Conservation (phyloP, 805 yeast species). For the Kluyveromyces starmeri region DNA sequence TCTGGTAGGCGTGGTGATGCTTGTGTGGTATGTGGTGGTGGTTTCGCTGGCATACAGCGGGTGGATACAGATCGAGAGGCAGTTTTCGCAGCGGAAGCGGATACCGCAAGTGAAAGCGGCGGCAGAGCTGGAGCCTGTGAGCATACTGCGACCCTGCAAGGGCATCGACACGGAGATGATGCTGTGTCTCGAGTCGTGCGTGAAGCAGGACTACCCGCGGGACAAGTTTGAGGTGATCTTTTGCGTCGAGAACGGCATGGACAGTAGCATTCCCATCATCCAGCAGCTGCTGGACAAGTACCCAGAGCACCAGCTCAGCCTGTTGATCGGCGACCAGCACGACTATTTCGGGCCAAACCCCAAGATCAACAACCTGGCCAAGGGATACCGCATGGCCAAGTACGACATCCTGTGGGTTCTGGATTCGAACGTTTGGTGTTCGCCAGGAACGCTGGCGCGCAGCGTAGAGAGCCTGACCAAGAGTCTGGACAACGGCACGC, state of each 20-base stretch:
- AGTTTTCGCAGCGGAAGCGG: slow-evolving; percentile 19
- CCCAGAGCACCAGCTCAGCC: slow-evolving; percentile 48
- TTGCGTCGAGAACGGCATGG: slow-evolving; percentile 58
- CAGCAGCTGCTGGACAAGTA: slow-evolving; percentile 40
- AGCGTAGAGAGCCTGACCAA: slow-evolving; percentile 46
- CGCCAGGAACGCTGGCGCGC: slow-evolving; percentile 52
- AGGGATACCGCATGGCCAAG: slow-evolving; percentile 62
- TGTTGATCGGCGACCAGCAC: slow-evolving; percentile 44
- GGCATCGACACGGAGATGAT: slow-evolving; percentile 74
- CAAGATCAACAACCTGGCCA: slow-evolving; percentile 77
- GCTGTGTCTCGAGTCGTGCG: slow-evolving; percentile 57
- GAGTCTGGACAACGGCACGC: slow-evolving; percentile 44
- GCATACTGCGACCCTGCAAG: slow-evolving; percentile 73
- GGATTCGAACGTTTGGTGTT: slow-evolving; percentile 79
- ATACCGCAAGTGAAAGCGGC: slow-evolving; percentile 20
- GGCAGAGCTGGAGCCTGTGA: slow-evolving; percentile 49
- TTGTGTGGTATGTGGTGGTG: slow-evolving; percentile 35
- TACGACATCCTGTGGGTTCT: slow-evolving; percentile 75
- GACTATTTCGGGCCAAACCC: slow-evolving; percentile 77
- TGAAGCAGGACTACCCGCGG: slow-evolving; percentile 57
- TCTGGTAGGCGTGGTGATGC: slow-evolving; percentile 15
- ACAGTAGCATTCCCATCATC: slow-evolving; percentile 58
- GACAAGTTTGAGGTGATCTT: slow-evolving; percentile 58
- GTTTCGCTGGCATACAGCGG: slow-evolving; percentile 33
- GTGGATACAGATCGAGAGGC: slow-evolving; percentile 30